Base-by-base conservation (phyloP, 2,329 filamentous ascomycete species). In the Setomelanomma holmii region DNA sequence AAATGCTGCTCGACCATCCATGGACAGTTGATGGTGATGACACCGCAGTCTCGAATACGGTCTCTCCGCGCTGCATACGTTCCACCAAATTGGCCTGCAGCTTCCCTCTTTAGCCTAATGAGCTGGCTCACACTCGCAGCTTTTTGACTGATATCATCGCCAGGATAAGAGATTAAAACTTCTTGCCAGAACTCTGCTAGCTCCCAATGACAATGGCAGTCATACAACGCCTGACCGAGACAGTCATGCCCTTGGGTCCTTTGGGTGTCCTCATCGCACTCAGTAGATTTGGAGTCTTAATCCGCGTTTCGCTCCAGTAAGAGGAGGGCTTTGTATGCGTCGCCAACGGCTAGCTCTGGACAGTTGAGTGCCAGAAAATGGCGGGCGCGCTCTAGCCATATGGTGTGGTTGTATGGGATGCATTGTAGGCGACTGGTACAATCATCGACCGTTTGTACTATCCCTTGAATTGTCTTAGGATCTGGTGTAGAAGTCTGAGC, bases 321-420 rank as follows among this genome's bases (percentile, higher is more conserved):
- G n/a, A 73, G 57, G 21, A 57, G 58, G 1, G 69, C 67, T 60
- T 68, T 71, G 38, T 71, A 72, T 0, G 60, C 58, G 35, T 73
- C 69, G 3, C 69, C 69, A 1, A 66, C 61, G 8, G 62, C 65
- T 11, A 73, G 58, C 45, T 72, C 69, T 1, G 71, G 70, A 45
- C 61, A 72, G 11, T 64, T 67, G 24, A 27, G 24, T 6, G 24
- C 24, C 24, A 27, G 24, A 27, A 6, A 27, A 27, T 12, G 12
- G 6, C 24, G 24, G 12, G 24, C 24, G 24, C 24, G 24, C 12
- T 12, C 24, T 6, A 27, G 24, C 24, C 24, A 27, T 6, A 27
- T 6, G 24, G 6, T 6, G 24, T 27, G 24, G 24, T 27, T 12
- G 12, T 27, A 27, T 27, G 24, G 24, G 12, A 6, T 27, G 24